Conservation (phyloP, 495 filamentous ascomycete species). For the Penicillium soppii region DNA sequence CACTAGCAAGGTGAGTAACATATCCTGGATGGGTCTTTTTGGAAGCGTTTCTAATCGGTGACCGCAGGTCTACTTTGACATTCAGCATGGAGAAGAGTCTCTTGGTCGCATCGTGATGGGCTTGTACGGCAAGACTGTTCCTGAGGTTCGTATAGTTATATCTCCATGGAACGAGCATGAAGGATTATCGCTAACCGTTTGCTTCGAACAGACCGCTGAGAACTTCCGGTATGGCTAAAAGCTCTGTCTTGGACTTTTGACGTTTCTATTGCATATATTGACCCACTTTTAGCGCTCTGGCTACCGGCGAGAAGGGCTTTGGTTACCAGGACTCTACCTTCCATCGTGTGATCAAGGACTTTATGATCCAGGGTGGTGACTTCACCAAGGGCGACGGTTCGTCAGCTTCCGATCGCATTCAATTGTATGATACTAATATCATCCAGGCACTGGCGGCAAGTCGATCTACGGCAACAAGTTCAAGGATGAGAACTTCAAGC, state of each 20-base stretch:
- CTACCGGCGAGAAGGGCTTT: slow-evolving; percentile 95
- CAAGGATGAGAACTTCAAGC: slow-evolving; percentile 99
- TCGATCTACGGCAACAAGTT: slow-evolving; percentile 97
- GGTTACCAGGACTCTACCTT: slow-evolving; percentile 94
- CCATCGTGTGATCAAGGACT: slow-evolving; percentile 97
- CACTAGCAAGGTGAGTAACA: slow-evolving; percentile 71
- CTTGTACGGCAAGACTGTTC: slow-evolving; percentile 97
- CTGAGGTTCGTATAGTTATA: slow-evolving; percentile 54
- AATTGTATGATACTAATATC: slow-evolving; percentile 11
- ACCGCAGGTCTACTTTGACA: slow-evolving; percentile 83
- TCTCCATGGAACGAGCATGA: background rate
- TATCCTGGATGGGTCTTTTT: background rate
- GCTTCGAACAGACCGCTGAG: slow-evolving; percentile 68
- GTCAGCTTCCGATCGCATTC: background rate
- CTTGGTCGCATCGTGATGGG: slow-evolving; percentile 88
- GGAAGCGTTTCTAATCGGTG: slow-evolving; percentile 12
- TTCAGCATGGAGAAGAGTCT: slow-evolving; percentile 82
- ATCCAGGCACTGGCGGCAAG: slow-evolving; percentile 84
- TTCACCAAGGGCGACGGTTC: slow-evolving; percentile 89
- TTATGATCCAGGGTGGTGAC: slow-evolving; percentile 99
- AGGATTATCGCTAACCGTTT: background rate
- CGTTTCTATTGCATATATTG: slow-evolving; percentile 12
- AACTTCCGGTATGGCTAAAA: slow-evolving; percentile 74
- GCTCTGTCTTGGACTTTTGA: background rate
- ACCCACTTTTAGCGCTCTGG: slow-evolving; percentile 61